Conservation (phyloP, 2,329 filamentous ascomycete species). For the Colletotrichum chlorophyti region DNA sequence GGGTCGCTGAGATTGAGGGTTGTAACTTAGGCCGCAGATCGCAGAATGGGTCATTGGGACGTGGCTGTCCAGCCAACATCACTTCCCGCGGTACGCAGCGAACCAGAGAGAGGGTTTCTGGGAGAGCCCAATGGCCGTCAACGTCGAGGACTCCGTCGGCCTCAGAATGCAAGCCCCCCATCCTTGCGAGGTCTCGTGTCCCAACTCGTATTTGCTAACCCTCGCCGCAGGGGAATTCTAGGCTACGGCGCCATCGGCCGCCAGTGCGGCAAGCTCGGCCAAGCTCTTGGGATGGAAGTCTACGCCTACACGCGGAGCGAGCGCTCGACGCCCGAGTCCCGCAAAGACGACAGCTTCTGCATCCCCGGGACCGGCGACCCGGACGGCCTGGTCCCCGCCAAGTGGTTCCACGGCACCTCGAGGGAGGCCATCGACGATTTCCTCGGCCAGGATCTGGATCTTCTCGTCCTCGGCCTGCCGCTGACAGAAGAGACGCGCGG, state of each 20-base stretch:
- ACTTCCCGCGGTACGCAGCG: slow-evolving; percentile 37
- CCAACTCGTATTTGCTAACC: neutral
- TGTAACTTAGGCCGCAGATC: slow-evolving; percentile 41
- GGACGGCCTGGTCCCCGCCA: slow-evolving; percentile 46
- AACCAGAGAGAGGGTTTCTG: slow-evolving; percentile 34
- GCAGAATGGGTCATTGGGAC: slow-evolving; percentile 49
- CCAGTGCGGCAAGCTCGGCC: slow-evolving; percentile 53
- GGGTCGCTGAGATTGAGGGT: too few species aligned
- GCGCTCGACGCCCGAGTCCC: slow-evolving; percentile 63
- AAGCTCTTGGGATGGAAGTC: slow-evolving; percentile 70
- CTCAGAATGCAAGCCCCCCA: slow-evolving; percentile 39
- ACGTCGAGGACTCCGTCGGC: slow-evolving; percentile 40
- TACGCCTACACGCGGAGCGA: slow-evolving; percentile 71
- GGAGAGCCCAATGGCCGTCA: neutral
- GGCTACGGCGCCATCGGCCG: slow-evolving; percentile 55
- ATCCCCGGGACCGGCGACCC: slow-evolving; percentile 66
- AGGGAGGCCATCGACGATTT: slow-evolving; percentile 46
- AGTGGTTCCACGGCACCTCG: slow-evolving; percentile 48
- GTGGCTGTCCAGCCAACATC: slow-evolving; percentile 41
- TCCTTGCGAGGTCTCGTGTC: neutral
- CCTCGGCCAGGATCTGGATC: slow-evolving; percentile 48
- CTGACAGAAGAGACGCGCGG: slow-evolving; percentile 44
- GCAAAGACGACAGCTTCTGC: slow-evolving; percentile 64
- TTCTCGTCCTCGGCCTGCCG: slow-evolving; percentile 50
- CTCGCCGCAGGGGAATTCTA: slow-evolving; percentile 41